Evolutionary conservation across 768 basidiomycete genomes (phyloP), one percentile per base, ranked within the genome.

Genomic region (Auriscalpium microsporum): DNA sequence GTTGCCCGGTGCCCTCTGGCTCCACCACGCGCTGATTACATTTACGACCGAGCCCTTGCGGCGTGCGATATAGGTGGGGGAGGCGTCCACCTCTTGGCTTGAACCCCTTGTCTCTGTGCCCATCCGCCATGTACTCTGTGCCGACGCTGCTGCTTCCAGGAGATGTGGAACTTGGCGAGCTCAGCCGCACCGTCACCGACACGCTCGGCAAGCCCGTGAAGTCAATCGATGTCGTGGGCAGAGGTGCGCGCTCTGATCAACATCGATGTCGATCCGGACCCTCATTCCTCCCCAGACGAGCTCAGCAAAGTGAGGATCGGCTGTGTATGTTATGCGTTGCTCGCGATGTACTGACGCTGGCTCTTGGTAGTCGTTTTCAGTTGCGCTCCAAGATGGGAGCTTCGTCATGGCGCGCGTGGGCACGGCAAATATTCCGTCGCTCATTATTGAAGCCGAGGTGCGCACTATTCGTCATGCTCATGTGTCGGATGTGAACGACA

Each of bases 381-480:
- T 68, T 11, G 58, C 52, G 21, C 55, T 68, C 16, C 50, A 56
- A 34, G 63, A 64, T 47, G 60, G 60, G 10, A 53, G 52, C 38
- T 55, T 61, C 33, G 21, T 68, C 28, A 61, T 65, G 16, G 58
- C 60, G 42, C 63, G 61, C 28, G 47, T 63, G 10, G 53, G 56
- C 28, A 56, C 54, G 40, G 53, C 63, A 6, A 56, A 59, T 7
- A 55, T 57, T 45, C 56, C 56, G 8, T 45, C 59, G 9, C 8
- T 46, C 14, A 52, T 64, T 40, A 46, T 64, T 16, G 57, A 66
- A 55, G 64, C 60, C 13, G 64, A 63, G 58, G 62, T 64, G 34
- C 16, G 40, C 38, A 16, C 40, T 28, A 40, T 38, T 47, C 47
- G 14, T 17, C 14, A 19, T 8, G 28, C 44, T 14, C 21, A 6